Evolutionary conservation across 768 basidiomycete species (phyloP), one percentile per base, ranked within the genome.

Genomic region (Hypholoma sublateritium): DNA sequence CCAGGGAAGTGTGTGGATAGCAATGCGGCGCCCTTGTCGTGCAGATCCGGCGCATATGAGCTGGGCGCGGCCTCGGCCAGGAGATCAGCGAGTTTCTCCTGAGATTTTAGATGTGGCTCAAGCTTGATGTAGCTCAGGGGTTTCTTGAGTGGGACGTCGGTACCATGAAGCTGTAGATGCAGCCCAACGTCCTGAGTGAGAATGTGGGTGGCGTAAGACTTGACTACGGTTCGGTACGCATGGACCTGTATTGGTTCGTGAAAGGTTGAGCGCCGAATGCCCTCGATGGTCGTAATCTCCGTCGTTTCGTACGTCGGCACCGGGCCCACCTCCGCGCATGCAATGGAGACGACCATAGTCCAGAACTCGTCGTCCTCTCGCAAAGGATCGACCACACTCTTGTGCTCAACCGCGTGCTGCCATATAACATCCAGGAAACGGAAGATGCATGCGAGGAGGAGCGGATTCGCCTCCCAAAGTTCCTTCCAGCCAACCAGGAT

Each of bases 371-470:
- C 67, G 63, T 88, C 81, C 11, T 78, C 70, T 16, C 87, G 82
- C 6, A 87, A 69, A 5, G 74, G 62, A 7, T 85, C 80, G 39
- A 95, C 75, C 1, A 81, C 72, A 0, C 74, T 60, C 54, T 81
- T 85, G 67, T 93, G 88, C 65, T 95, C 88, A 60, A 86, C 74
- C 25, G 85, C 85, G 64, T 92, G 88, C 68, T 89, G 82, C 93
- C 91, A 91, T 16, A 90, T 84, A 22, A 85, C 77, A 59, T 87
- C 82, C 62, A 93, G 70, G 74, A 95, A 96, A 5, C 82, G 78
- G 47, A 96, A 72, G 17, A 91, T 80, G 11, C 87, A 84, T 0
- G 87, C 80, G 12, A 97, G 78, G 8, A 95, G 73, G 17, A 87
- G 80, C 0, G 94, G 91, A 58, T 91, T 91, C 25, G 80, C 69